These are phyloP conservation scores for Rhizopogon roseolus DNA, from an alignment of 768 basidiomycete species.

Conservation along the genomic window DNA sequence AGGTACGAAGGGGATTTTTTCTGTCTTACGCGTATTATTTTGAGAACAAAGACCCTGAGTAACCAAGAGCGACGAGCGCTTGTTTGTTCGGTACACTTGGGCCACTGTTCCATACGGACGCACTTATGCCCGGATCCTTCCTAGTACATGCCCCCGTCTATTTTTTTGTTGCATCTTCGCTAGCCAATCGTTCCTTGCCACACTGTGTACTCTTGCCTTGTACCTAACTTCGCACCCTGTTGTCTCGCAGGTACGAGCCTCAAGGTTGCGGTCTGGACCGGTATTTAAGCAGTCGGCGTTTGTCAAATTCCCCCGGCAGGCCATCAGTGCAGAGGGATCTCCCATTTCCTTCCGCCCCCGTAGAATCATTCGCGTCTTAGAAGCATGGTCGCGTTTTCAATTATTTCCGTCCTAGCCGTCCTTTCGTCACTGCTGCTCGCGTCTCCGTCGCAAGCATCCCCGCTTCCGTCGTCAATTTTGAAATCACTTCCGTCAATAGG, in stretches of 20 bases:
- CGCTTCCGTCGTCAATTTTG: constrained; percentile 7
- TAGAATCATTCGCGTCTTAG: constrained; percentile 2
- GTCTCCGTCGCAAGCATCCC: constrained; percentile 28
- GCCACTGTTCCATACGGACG: constrained; percentile 12
- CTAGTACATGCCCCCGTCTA: neutral
- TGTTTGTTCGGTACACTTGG: neutral
- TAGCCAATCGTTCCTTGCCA: constrained; percentile 7
- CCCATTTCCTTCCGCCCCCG: neutral
- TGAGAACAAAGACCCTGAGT: constrained; percentile 18
- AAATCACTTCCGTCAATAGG: constrained; percentile 30
- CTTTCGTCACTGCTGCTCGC: constrained; percentile 26
- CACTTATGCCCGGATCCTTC: neutral
- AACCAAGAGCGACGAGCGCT: constrained; percentile 2
- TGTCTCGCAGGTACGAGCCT: constrained; percentile 11
- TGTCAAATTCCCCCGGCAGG: neutral
- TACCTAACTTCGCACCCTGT: neutral
- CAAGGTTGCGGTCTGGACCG: neutral
- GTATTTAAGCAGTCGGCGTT: constrained; percentile 1
- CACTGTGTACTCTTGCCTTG: neutral
- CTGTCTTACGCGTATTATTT: constrained; percentile 4
- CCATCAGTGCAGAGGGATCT: constrained; percentile 2
- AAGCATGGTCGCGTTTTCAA: constrained; percentile 31
- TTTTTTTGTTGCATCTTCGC: constrained; percentile 4
- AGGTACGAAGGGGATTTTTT: neutral
- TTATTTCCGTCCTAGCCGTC: constrained; percentile 16